These are phyloP conservation scores for Exobasidium cylindrosporum DNA, from an alignment of 1,284 basidiomycete genomes.

Conservation along the genomic window DNA sequence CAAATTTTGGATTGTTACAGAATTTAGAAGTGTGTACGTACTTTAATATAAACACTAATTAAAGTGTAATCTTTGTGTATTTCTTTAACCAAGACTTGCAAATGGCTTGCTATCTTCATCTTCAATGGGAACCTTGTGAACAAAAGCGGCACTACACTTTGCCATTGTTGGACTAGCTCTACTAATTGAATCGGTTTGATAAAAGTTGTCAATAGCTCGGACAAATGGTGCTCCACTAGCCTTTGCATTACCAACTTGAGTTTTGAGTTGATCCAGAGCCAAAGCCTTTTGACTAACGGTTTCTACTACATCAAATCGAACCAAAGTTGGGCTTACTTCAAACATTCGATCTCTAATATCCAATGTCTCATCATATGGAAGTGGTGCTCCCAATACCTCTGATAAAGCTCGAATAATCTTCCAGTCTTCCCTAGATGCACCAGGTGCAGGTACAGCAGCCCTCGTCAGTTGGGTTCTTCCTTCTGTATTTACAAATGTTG, in stretches of 20 bases:
- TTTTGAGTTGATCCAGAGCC: constrained; percentile 35
- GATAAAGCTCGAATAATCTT: constrained; percentile 94
- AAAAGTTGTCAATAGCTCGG: constrained; percentile 88
- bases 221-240: constrained; percentile 62
- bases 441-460: constrained; percentile 90
- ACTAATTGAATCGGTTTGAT: constrained; percentile 79
- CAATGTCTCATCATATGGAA: constrained; percentile 91
- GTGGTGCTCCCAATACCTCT: constrained; percentile 73
- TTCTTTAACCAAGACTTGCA: constrained; percentile 2
- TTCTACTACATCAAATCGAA: constrained; percentile 84
- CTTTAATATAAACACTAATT: too few relatives aligned
- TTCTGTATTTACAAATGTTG: constrained; percentile 96
- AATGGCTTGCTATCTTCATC: constrained; percentile 9
- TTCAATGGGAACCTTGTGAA: constrained; percentile 25
- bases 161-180: constrained; percentile 57
- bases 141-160: constrained; percentile 38
- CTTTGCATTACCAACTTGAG: constrained; percentile 17
- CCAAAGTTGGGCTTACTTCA: constrained; percentile 88
- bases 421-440: constrained; percentile 95
- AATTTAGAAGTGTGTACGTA: too few relatives aligned
- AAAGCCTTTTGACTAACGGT: constrained; percentile 57
- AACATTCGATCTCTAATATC: constrained; percentile 88
- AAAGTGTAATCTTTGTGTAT: neutral
- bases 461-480: constrained; percentile 87
- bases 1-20: too few relatives aligned